A percentile compares a stretch with the other conserved stretches of the same genome.
phyloP scores from a whole-genome alignment of 306 rosid genomes.

The Sesbania bispinosa region DNA sequence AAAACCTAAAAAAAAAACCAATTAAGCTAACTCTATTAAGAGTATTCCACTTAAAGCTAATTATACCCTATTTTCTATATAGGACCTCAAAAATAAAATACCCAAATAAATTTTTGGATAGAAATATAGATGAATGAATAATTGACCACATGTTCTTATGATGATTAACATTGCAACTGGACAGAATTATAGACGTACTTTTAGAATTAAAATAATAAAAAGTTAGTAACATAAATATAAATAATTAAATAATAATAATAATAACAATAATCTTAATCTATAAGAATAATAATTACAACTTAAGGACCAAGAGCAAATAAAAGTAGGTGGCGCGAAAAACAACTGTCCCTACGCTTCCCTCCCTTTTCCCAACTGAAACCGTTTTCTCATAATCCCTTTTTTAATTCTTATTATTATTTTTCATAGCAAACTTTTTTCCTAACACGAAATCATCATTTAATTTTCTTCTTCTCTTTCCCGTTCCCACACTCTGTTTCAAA shows the following conservation, averaged over 20 bases:
- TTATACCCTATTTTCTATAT: too few relatives aligned
- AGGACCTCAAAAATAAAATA: too few relatives aligned
- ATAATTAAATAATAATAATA: not conserved
- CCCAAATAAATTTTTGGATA: not conserved
- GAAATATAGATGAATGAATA: not conserved
- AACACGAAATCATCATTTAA: constrained; percentile 9
- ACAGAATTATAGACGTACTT: not conserved
- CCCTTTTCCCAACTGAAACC: constrained; percentile 48
- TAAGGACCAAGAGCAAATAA: not conserved
- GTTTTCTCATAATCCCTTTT: constrained; percentile 31
- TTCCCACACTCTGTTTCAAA: constrained; percentile 11
- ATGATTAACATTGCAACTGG: not conserved
- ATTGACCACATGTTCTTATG: not conserved
- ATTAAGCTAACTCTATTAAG: too few relatives aligned
- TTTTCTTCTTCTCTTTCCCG: not conserved
- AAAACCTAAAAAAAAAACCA: too few relatives aligned
- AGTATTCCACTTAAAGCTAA: too few relatives aligned
- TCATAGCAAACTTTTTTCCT: not conserved
- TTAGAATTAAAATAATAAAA: not conserved
- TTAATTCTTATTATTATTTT: constrained; percentile 3
- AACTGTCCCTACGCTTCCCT: constrained; percentile 34
- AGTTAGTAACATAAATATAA: not conserved
- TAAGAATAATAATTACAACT: constrained; percentile 11
- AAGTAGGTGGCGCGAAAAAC: constrained; percentile 74
- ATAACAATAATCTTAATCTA: constrained; percentile 18